phyloP scores from a whole-genome alignment of 306 rosid species.

The Citrullus amarus region DNA sequence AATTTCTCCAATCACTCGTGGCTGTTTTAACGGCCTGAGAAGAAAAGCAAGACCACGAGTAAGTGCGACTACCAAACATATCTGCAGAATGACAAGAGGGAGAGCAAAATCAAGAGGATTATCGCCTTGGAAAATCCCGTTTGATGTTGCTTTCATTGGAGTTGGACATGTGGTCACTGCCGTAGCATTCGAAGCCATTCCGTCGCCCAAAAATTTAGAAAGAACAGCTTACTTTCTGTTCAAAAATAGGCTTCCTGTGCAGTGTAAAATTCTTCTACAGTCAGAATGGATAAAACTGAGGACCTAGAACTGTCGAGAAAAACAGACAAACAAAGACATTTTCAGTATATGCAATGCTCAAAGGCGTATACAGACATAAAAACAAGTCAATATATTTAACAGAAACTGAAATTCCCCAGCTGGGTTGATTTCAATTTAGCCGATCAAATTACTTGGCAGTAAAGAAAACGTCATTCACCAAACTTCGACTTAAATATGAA shows the following conservation, averaged over 20 bases:
- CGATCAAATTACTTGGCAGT: neutral
- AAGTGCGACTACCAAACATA: constrained; percentile 27
- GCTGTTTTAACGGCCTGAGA: constrained; percentile 38
- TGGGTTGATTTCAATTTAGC: neutral
- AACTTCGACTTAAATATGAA: neutral
- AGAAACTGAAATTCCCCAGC: neutral
- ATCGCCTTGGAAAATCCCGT: constrained; percentile 75
- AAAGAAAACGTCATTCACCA: constrained; percentile 6
- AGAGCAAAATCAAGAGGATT: constrained; percentile 71
- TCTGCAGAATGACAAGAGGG: constrained; percentile 49
- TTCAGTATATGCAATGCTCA: neutral
- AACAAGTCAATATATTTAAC: neutral
- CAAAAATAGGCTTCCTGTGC: constrained; percentile 2
- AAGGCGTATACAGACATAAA: neutral
- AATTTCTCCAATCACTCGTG: constrained; percentile 49
- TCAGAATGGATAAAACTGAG: neutral
- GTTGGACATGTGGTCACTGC: constrained; percentile 24
- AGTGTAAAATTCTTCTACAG: neutral
- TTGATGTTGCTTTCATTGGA: constrained; percentile 70
- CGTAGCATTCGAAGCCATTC: constrained; percentile 36
- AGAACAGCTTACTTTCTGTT: constrained; percentile 8
- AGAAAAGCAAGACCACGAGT: constrained; percentile 43
- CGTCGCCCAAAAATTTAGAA: neutral
- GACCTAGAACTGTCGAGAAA: neutral
- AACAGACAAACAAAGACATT: neutral